Base-by-base conservation (phyloP, 1,284 basidiomycete species). In the Pseudozyma thailandica region DNA sequence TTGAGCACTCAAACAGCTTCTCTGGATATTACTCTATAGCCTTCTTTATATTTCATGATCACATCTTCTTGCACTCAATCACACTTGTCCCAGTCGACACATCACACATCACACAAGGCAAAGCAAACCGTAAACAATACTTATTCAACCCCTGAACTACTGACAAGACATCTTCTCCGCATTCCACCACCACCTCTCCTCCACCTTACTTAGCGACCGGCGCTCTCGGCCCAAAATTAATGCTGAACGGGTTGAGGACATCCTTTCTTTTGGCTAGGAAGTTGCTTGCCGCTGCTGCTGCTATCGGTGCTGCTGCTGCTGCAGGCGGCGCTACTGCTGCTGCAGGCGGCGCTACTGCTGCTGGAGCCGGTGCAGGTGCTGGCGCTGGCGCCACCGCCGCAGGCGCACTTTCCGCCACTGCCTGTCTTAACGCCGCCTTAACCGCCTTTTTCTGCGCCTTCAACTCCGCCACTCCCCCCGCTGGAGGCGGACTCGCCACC, bases 151-250 rank as follows among this genome's bases (percentile, higher is more conserved):
- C n/a, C n/a, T n/a, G n/a, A n/a, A n/a, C n/a, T n/a, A n/a, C n/a
- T n/a, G n/a, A n/a, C n/a, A n/a, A n/a, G n/a, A n/a, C n/a, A n/a
- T n/a, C n/a, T n/a, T n/a, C n/a, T n/a, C n/a, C n/a, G n/a, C n/a
- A n/a, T n/a, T n/a, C n/a, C n/a, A n/a, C n/a, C n/a, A n/a, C n/a
- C n/a, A n/a, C n/a, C n/a, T n/a, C n/a, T n/a, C n/a, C n/a, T n/a
- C n/a, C n/a, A n/a, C 6, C 1, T 33, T 66, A 66, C 45, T 60
- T 66, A 20, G 50, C 21, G 16, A 35, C 39, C 2, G 70, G 70
- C 0, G 51, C 55, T 0, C 70, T 20, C 1, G 70, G 70, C 2
- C 70, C 64, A 42, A 72, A 72, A 27, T 69, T 72, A 53, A 72
- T 61, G 2, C 41, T 43, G 28, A 72, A 69, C 0, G 70, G 70